phyloP scores from a whole-genome alignment of 345 rosid genomes.

The Acer yangbiense region DNA sequence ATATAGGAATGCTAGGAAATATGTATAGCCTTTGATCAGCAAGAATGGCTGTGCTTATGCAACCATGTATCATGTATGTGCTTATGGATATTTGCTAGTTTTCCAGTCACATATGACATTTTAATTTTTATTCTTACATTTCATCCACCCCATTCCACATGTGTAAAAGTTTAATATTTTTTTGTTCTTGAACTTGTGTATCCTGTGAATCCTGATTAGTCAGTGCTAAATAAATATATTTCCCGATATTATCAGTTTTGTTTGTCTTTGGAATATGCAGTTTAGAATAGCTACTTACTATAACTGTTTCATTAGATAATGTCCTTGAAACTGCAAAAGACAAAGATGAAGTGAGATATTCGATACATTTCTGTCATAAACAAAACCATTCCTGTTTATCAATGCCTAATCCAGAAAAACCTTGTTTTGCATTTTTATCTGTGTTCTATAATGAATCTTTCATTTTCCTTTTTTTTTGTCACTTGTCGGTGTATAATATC shows the following conservation, averaged over 20 bases:
- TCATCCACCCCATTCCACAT: not conserved
- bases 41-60: not conserved
- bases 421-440: not conserved
- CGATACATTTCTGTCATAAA: not conserved
- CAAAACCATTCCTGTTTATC: not conserved
- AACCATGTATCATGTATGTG: not conserved
- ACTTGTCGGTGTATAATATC: not conserved
- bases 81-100: not conserved
- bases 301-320: not conserved
- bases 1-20: not conserved
- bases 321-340: too few species aligned
- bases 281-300: not conserved
- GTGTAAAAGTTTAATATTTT: not conserved
- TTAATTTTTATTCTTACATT: not conserved
- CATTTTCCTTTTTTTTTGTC: not conserved
- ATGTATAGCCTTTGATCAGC: not conserved
- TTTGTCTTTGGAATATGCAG: not conserved
- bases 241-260: not conserved
- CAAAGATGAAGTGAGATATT: too few species aligned
- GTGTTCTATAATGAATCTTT: not conserved
- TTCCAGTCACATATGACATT: not conserved
- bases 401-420: constrained; percentile 2
- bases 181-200: not conserved
- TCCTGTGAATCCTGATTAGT: not conserved
- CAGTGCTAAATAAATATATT: not conserved